Base-by-base conservation (phyloP, 805 yeast genomes). In the Candida succiphila region DNA sequence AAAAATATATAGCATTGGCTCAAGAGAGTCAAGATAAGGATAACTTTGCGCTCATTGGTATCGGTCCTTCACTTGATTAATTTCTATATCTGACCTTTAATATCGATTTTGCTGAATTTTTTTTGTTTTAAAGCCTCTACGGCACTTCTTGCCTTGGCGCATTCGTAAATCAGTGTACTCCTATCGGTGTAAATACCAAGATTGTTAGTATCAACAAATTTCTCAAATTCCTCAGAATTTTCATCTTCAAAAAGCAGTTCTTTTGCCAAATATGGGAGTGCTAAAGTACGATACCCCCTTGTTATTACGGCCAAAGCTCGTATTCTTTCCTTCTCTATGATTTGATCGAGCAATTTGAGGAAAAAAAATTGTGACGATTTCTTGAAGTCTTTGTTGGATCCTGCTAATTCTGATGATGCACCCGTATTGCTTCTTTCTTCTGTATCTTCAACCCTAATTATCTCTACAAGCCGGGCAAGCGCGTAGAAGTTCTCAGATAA, bases 51-150 rank as follows among this genome's bases (percentile, higher is more conserved):
- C 60, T 87, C 51, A 71, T 87, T 61, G 95, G 94, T 0, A 49
- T 85, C 29, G 81, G 74, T 2, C 83, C 86, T 6, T 52, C 67
- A 1, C 53, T 63, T 37, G 72, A 67, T 37, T 65, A 38, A 48
- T 16, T 22, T 16, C 43, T 54, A 78, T 7, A 76, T 66, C 56
- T 88, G 96, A 1, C 97, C 97, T 61, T 88, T 88, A 40, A 89
- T 87, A 50, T 88, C 96, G 12, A 88, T 76, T 48, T 67, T 78
- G 38, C 61, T 71, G 43, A 67, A 66, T 23, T 56, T 60, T 31
- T 44, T 55, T 39, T 53, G 37, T 21, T 35, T 48, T 13, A 50
- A 27, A 7, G 32, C 31, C 28, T 51, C 57, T 14, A 45, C 51
- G 3, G 44, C 32, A 1, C 35, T 17, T 35, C 46, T 38, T 7